Conservation (phyloP, 1,284 basidiomycete species). For the Pterulicium gracile region DNA sequence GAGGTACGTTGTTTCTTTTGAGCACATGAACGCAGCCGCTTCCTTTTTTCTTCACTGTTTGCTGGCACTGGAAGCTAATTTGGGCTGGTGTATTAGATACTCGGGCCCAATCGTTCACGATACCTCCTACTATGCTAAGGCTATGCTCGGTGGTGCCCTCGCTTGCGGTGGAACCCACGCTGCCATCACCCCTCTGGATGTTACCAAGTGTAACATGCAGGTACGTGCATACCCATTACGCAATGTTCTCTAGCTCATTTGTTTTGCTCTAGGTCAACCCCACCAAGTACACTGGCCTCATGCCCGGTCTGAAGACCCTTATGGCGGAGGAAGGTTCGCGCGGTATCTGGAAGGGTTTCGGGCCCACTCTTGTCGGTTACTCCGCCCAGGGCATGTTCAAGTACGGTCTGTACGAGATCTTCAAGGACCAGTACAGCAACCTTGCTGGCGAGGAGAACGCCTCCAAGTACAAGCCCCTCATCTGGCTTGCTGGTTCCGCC, state of each 20-base stretch:
- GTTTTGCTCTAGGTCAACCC: slow-evolving; percentile 54
- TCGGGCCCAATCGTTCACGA: slow-evolving; percentile 69
- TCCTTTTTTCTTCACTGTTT: slow-evolving; percentile 9
- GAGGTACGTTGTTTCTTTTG: slow-evolving; percentile 30
- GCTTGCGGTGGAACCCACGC: slow-evolving; percentile 94
- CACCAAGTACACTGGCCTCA: slow-evolving; percentile 66
- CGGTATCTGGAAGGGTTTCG: slow-evolving; percentile 92
- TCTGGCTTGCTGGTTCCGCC: slow-evolving; percentile 92
- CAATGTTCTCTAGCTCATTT: slow-evolving; percentile 7
- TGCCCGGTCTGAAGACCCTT: slow-evolving; percentile 64
- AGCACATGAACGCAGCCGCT: neutral
- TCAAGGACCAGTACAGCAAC: slow-evolving; percentile 90
- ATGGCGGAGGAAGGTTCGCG: slow-evolving; percentile 73
- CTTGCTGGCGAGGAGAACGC: slow-evolving; percentile 77
- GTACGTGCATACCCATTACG: slow-evolving; percentile 36
- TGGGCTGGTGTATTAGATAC: slow-evolving; percentile 28
- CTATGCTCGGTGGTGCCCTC: slow-evolving; percentile 83
- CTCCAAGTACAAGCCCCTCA: slow-evolving; percentile 80
- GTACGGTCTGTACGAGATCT: slow-evolving; percentile 92
- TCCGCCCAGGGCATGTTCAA: slow-evolving; percentile 96
- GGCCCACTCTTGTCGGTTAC: slow-evolving; percentile 88
- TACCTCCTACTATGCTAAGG: slow-evolving; percentile 62
- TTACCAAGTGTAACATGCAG: slow-evolving; percentile 98
- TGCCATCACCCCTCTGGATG: slow-evolving; percentile 87
- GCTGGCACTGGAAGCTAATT: slow-evolving; percentile 7